Evolutionary conservation across 73 alveolate genomes (phyloP).

Genomic region (Symbiodinium natans): DNA sequence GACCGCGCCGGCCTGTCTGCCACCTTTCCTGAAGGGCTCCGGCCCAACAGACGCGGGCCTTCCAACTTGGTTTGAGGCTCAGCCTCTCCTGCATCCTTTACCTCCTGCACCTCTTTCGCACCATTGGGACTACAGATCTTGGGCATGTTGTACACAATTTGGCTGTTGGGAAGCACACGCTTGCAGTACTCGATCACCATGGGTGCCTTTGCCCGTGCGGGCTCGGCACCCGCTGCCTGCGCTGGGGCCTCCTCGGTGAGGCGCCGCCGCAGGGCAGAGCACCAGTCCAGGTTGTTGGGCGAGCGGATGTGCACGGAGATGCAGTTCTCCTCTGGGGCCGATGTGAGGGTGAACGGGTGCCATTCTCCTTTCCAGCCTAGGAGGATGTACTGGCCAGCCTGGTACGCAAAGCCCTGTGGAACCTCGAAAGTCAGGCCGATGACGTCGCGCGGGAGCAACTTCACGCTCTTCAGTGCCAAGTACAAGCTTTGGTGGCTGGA

Average conservation of each 20-base stretch:
- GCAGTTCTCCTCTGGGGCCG: slow-evolving; percentile 81
- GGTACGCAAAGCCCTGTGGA: slow-evolving; percentile 63
- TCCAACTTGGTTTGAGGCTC: not conserved
- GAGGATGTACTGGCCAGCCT: slow-evolving; percentile 72
- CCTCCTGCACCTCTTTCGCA: not conserved
- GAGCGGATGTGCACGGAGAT: slow-evolving; percentile 71
- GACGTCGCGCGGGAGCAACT: slow-evolving; percentile 50
- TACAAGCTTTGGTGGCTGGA: slow-evolving; percentile 40
- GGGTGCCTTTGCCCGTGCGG: slow-evolving; percentile 42
- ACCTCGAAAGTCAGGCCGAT: slow-evolving; percentile 59
- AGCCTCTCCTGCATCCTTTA: not conserved
- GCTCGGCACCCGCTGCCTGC: slow-evolving; percentile 48
- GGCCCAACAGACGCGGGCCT: slow-evolving; percentile 54
- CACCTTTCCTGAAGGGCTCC: slow-evolving; percentile 21
- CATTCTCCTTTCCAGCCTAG: slow-evolving; percentile 81
- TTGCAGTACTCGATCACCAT: slow-evolving; percentile 39
- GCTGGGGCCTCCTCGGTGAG: slow-evolving; percentile 68
- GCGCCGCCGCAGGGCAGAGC: slow-evolving; percentile 79
- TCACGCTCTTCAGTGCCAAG: slow-evolving; percentile 33
- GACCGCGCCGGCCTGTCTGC: slow-evolving; percentile 29
- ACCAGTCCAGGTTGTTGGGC: slow-evolving; percentile 65
- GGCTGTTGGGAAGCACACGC: slow-evolving; percentile 81
- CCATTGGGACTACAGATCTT: not conserved
- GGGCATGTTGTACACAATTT: slow-evolving; percentile 53
- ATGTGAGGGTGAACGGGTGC: slow-evolving; percentile 61